Evolutionary conservation across 2,329 filamentous ascomycete genomes (phyloP), one percentile per base, ranked within the genome.

Genomic region (Phaeomoniella chlamydospora): DNA sequence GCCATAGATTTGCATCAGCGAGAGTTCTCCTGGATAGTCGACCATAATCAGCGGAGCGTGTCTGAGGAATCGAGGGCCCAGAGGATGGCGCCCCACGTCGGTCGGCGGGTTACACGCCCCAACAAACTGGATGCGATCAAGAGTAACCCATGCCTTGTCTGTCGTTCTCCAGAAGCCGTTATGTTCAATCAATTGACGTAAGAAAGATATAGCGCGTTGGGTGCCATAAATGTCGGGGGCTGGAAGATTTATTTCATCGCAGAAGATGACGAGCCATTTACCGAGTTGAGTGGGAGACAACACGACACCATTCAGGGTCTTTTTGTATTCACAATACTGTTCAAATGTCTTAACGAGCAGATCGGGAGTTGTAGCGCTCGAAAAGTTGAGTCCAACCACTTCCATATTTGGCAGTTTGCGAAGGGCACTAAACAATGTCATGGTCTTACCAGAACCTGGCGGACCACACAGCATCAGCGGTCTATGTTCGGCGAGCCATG

Each of bases 1-100:
- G 47, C 92, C 90, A 54, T 99, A 99, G 46, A 99, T 99, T 56
- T 99, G 90, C 46, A 79, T 80, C 26, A 99, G 72, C 3, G 92
- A 98, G 31, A 86, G 68, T 62, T 98, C 86, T 50, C 92, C 90
- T 41, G 90, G 90, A 52, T 99, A 99, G 54, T 98, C 90, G 30
- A 99, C 92, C 92, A 99, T 98, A 59, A 99, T 82, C 37, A 99
- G 74, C n/a, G 90, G 90, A 12, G 90, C 86, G 57, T 99, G 92
- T 40, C 92, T 77, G 45, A 99, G 70, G 73, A 98, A 99, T 48
- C 90, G 74, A 34, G 85, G 77, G 31, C 85, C 90, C 66, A 99
- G 78, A 0, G 90, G 81, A 10, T 90, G 96, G 71, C 90, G 86
- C 16, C 90, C 90, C 47, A 87, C 87, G 61, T 98, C 92, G 1